Base-by-base conservation (phyloP, 148 eudicot genomes). In the Nyssa sinensis region DNA sequence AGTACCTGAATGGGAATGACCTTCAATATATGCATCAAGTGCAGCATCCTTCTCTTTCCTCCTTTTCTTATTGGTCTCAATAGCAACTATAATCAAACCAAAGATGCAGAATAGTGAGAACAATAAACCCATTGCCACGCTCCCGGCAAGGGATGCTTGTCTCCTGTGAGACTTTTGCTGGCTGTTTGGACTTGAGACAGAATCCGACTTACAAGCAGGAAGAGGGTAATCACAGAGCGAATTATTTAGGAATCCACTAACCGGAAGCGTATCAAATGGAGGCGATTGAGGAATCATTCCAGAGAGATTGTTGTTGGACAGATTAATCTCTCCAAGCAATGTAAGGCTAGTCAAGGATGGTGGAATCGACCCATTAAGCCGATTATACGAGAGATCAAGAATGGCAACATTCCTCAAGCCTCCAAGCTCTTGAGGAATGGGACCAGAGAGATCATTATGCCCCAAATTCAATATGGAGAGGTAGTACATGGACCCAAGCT, bases 181-280 rank as follows among this genome's bases (percentile, higher is more conserved):
- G 5, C 76, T 53, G 31, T 78, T 80, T 2, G 62, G 65, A 19
- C 67, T 74, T 0, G 80, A 32, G 23, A 41, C 61, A 0, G 76
- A 68, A 39, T 64, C 67, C 1, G 79, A 0, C 39, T 72, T 81
- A 71, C 98, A 94, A 0, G 2, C 5, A 3, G 88, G 77, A 5
- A 94, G 87, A 66, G 98, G 98, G 69, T 83, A 90, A 67, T 97
- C 98, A 62, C 98, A 94, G 5, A 94, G 90, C 0, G 97, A 76
- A 69, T 94, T 94, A 62, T 94, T 94, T n/a, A 31, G 70, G 66
- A 91, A 94, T 65, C 87, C 79, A 29, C 64, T 70, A 58, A 83
- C 82, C 0, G 90, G 92, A 58, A 89, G 86, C 0, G 94, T 92
- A 71, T 88, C 90, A 16, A 92, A 89, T 5, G 90, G 98, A 34